Percentiles rank a stretch among this genome's conserved stretches.
Conservation (phyloP, 2,329 filamentous ascomycete genomes). For the Aspergillus pseudotamarii region DNA sequence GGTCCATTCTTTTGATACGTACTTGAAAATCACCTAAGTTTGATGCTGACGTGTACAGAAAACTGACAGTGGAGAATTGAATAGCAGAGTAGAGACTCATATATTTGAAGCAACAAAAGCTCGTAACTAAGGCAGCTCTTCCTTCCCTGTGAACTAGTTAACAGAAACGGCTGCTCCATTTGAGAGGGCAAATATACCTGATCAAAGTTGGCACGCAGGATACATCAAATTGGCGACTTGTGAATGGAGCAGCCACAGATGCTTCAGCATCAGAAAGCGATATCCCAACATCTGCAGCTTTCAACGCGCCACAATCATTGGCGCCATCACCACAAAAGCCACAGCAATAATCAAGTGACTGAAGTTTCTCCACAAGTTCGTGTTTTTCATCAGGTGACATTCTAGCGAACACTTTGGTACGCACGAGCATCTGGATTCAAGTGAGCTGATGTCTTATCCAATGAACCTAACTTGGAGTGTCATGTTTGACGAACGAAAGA, state of each 20-base stretch:
- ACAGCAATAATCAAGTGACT: conserved; percentile 91
- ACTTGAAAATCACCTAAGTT: conserved; percentile 96
- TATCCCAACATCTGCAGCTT: conserved; percentile 96
- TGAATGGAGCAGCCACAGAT: conserved; percentile 97
- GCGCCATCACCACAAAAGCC: conserved; percentile 98
- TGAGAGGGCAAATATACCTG: conserved; percentile 52
- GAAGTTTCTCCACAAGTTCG: conserved; percentile 93
- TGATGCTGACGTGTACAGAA: conserved; percentile 88
- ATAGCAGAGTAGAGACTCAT: conserved; percentile 99
- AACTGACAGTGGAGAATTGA: conserved; percentile 95
- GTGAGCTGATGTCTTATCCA: neutral
- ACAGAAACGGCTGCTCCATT: neutral
- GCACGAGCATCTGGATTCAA: conserved; percentile 73
- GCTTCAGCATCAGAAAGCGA: conserved; percentile 97
- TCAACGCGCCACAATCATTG: conserved; percentile 95
- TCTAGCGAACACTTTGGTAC: conserved; percentile 89
- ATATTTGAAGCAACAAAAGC: conserved; percentile 99
- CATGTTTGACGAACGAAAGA: neutral
- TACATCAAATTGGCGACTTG: conserved; percentile 93
- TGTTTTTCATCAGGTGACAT: conserved; percentile 99
- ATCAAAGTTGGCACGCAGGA: conserved; percentile 93
- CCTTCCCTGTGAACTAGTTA: conserved; percentile 67
- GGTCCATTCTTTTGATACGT: conserved; percentile 14
- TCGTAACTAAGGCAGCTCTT: conserved; percentile 91
- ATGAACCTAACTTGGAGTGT: neutral